These are phyloP conservation scores for Xylaria sp. DNA, from an alignment of 2,329 filamentous ascomycete species.

Conservation along the genomic window DNA sequence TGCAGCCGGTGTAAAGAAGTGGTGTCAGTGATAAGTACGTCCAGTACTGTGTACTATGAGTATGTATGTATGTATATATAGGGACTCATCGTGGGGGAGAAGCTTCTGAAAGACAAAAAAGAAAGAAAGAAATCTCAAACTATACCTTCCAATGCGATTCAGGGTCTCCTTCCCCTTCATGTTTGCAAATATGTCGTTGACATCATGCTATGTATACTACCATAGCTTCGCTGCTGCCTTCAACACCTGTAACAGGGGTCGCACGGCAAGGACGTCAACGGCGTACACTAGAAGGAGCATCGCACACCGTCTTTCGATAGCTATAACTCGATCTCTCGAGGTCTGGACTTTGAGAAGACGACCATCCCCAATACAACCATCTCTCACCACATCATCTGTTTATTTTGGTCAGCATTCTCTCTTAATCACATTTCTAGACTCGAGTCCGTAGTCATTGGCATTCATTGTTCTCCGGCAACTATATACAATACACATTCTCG, in stretches of 20 bases:
- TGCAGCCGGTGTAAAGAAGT: constrained; percentile 36
- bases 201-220: neutral
- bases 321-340: neutral
- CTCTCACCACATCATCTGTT: neutral
- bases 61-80: neutral
- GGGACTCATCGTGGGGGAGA: neutral
- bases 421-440: neutral
- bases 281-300: neutral
- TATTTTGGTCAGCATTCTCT: neutral
- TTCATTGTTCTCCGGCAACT: neutral
- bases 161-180: neutral
- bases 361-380: neutral
- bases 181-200: neutral
- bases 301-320: neutral
- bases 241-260: neutral
- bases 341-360: neutral
- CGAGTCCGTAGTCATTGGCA: neutral
- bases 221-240: neutral
- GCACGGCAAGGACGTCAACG: neutral
- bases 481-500: neutral
- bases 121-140: too few relatives aligned
- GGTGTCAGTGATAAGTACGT: neutral
- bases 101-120: neutral
- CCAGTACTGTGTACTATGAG: neutral
- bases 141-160: neutral